Conservation (phyloP, 805 yeast species). For the Cyberlindnera samutprakarnensis region DNA sequence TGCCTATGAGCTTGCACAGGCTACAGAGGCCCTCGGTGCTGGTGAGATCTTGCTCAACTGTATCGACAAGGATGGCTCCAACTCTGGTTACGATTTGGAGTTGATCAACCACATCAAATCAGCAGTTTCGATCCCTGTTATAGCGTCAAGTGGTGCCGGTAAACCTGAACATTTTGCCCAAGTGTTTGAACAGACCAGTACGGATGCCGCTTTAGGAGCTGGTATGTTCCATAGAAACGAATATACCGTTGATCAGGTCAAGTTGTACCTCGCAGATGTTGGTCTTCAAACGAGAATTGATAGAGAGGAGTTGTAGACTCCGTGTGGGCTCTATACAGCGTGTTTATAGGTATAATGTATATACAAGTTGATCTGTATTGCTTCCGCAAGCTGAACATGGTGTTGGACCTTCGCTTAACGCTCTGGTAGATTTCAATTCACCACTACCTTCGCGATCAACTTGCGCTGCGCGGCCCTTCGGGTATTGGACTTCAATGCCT, state of each 20-base stretch:
- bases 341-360: background rate
- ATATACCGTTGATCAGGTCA: constrained; percentile 80
- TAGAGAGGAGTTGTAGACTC: constrained; percentile 6
- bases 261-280: constrained; percentile 47
- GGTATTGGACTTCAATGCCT: too few species aligned
- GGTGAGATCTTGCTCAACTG: constrained; percentile 93
- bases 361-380: too few species aligned
- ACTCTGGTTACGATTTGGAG: constrained; percentile 89
- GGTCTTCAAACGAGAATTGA: constrained; percentile 76
- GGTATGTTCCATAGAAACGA: constrained; percentile 98
- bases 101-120: constrained; percentile 69
- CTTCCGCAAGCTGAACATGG: too few species aligned
- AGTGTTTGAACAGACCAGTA: constrained; percentile 71
- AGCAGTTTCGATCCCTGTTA: constrained; percentile 82
- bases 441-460: too few species aligned
- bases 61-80: constrained; percentile 95
- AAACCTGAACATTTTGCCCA: constrained; percentile 83
- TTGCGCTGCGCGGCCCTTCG: too few species aligned
- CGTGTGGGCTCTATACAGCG: background rate
- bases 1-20: constrained; percentile 79
- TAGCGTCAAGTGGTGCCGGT: constrained; percentile 98
- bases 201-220: constrained; percentile 98
- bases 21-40: constrained; percentile 91
- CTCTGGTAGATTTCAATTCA: too few species aligned
- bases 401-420: too few species aligned